These are phyloP conservation scores for Fusarium sp. DNA, from an alignment of 2,329 filamentous ascomycete genomes.

Conservation along the genomic window DNA sequence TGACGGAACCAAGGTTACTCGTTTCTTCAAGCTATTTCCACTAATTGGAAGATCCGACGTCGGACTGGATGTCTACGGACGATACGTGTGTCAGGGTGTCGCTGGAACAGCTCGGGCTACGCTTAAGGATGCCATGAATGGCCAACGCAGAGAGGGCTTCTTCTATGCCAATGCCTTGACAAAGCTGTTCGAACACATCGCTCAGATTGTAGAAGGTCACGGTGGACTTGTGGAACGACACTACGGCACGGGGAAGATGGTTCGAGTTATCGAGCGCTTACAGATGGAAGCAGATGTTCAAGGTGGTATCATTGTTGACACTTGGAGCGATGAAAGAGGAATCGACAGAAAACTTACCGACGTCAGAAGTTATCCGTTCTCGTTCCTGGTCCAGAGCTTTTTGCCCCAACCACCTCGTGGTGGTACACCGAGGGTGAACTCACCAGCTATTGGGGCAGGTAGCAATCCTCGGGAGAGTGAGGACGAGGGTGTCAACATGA, in stretches of 20 bases:
- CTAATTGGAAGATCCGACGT: conserved; percentile 90
- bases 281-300: conserved; percentile 97
- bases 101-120: conserved; percentile 84
- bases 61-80: conserved; percentile 92
- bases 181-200: conserved; percentile 96
- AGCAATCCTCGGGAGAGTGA: conserved; percentile 74
- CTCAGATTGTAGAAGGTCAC: conserved; percentile 94
- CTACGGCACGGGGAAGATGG: conserved; percentile 94
- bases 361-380: conserved; percentile 97
- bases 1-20: conserved; percentile 90
- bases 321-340: conserved; percentile 90
- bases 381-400: conserved; percentile 96
- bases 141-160: conserved; percentile 75
- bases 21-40: conserved; percentile 98
- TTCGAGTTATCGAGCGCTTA: conserved; percentile 89
- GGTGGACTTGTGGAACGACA: conserved; percentile 92
- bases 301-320: conserved; percentile 94
- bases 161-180: conserved; percentile 94
- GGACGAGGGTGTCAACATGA: conserved; percentile 96
- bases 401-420: conserved; percentile 75
- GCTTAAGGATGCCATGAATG: conserved; percentile 75
- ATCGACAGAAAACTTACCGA: conserved; percentile 91
- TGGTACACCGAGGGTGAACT: conserved; percentile 77
- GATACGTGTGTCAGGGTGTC: conserved; percentile 96
- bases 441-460: conserved; percentile 74